Evolutionary conservation across 805 yeast genomes (phyloP), one percentile per base, ranked within the genome.

Genomic region (Starmerella bombi): DNA sequence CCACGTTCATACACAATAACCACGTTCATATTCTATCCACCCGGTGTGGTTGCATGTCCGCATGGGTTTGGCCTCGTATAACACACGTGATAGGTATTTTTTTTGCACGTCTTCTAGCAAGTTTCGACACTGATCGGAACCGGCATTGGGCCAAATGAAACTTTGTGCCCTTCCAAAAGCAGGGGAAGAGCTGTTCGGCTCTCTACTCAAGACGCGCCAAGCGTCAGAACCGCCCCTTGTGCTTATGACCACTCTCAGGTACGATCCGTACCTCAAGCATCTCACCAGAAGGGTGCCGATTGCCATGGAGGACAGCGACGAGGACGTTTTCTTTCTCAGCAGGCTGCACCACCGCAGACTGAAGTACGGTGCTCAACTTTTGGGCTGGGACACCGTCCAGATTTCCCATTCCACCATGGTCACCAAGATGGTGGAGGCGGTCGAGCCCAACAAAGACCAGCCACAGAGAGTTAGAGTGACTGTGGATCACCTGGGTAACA

Each of bases 161-260:
- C 39, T 51, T 28, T 37, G 45, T 27, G 38, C 42, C 12, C 48
- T 46, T 12, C 38, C 55, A 4, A 36, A 32, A 25, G 50, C 40
- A 14, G 46, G 45, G 37, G 50, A 43, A 41, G 36, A 30, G 7
- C 33, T 15, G 14, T 32, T 45, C 15, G 31, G 25, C 5, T 27
- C 28, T 3, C 23, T 27, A 29, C 20, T 39, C 25, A 9, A 20
- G 5, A 27, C 20, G 15, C 16, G 28, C 12, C 19, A 15, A 5
- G 34, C 41, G 12, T 14, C 25, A 19, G 48, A 55, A 14, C 42
- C 42, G 9, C 64, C 64, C 5, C 76, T 80, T 52, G 71, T 75
- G 47, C 57, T 83, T 14, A 59, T 83, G 22, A 71, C 85, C 30
- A 76, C 93, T 2, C 67, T 84, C 29, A 64, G 94, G 37, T 84